Evolutionary conservation across 257 asterid species (phyloP).

Genomic region (Nicotiana undulata): DNA sequence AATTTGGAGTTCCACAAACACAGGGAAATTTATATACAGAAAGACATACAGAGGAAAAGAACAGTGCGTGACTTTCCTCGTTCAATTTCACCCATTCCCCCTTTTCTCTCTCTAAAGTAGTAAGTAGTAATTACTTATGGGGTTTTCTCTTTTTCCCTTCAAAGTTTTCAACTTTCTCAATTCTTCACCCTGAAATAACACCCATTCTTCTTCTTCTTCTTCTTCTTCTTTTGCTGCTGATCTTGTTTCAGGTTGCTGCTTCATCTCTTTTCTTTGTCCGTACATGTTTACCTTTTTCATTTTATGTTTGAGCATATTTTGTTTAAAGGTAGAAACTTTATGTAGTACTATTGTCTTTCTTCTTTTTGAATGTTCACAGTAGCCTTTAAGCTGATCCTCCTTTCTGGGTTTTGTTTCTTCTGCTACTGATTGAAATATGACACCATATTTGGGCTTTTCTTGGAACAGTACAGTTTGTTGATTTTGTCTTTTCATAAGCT

Average conservation of each 20-base stretch:
- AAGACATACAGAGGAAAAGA: neutral
- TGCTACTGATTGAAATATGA: neutral
- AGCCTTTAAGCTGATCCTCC: neutral
- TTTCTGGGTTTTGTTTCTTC: slow-evolving; percentile 4
- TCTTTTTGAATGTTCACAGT: neutral
- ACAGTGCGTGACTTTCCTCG: slow-evolving; percentile 13
- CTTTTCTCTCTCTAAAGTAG: neutral
- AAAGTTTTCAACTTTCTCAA: slow-evolving; percentile 8
- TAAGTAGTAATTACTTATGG: slow-evolving; percentile 1
- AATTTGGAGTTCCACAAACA: slow-evolving; percentile 1
- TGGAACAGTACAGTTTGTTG: neutral
- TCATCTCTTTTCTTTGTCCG: neutral
- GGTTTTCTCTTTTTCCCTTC: neutral
- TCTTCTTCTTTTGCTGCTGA: neutral
- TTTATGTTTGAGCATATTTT: neutral
- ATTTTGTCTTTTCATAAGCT: neutral
- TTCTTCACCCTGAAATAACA: slow-evolving; percentile 4
- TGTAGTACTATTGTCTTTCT: neutral
- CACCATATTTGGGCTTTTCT: neutral
- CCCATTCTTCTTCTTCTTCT: slow-evolving; percentile 13
- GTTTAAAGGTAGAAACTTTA: neutral
- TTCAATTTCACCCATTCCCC: slow-evolving; percentile 14
- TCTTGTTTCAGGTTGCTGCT: neutral
- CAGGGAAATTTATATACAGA: neutral
- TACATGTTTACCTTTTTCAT: neutral